These are phyloP conservation scores for Penicillium decumbens DNA, from an alignment of 2,329 filamentous ascomycete species.

Conservation along the genomic window DNA sequence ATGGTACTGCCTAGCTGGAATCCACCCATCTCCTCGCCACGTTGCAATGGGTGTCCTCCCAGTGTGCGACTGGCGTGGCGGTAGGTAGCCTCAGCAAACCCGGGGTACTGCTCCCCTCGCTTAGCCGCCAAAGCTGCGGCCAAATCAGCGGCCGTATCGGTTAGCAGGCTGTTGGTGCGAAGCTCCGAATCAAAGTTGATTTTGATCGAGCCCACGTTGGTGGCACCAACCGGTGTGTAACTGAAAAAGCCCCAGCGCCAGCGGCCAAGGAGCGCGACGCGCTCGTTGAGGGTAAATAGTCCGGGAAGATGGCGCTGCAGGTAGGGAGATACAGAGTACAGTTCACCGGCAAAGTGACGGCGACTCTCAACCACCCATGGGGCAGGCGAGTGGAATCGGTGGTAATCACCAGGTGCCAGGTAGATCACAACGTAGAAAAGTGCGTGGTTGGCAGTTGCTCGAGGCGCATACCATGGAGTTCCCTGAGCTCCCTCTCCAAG, in stretches of 20 bases:
- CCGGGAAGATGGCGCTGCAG: slow-evolving; percentile 87
- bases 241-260: slow-evolving; percentile 98
- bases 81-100: slow-evolving; percentile 90
- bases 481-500: slow-evolving; percentile 54
- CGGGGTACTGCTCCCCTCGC: slow-evolving; percentile 77
- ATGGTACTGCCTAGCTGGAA: slow-evolving; percentile 95
- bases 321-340: slow-evolving; percentile 93
- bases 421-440: slow-evolving; percentile 96
- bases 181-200: slow-evolving; percentile 96
- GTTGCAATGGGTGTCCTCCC: slow-evolving; percentile 73
- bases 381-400: slow-evolving; percentile 92
- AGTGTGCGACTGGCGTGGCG: slow-evolving; percentile 70
- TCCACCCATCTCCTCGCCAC: slow-evolving; percentile 96
- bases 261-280: slow-evolving; percentile 83
- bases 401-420: slow-evolving; percentile 94
- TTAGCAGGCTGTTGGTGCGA: slow-evolving; percentile 83
- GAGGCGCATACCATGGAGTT: slow-evolving; percentile 64
- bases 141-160: slow-evolving; percentile 83
- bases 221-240: slow-evolving; percentile 91
- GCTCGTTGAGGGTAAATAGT: slow-evolving; percentile 93
- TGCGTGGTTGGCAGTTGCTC: slow-evolving; percentile 58
- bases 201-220: slow-evolving; percentile 93
- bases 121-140: slow-evolving; percentile 74
- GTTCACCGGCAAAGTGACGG: slow-evolving; percentile 94
- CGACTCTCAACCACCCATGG: slow-evolving; percentile 93